A percentile compares a stretch with the other conserved stretches of the same genome.
Conservation (phyloP, 306 rosid species). For the Spatholobus suberectus region DNA sequence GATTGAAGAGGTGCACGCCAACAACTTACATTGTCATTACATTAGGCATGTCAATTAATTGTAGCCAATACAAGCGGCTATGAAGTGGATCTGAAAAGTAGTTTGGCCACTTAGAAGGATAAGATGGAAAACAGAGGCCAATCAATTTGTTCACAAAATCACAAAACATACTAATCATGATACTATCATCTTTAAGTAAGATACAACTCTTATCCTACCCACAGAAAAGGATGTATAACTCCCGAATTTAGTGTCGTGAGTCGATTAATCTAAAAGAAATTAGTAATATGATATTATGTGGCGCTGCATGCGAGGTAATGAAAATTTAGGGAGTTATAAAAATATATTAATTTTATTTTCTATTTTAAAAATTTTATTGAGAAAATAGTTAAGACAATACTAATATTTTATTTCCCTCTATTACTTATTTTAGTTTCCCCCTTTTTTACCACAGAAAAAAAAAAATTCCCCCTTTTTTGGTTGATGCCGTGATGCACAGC, state of each 20-base stretch:
- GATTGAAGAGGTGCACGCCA: neutral
- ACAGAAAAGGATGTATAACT: constrained; percentile 17
- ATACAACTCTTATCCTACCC: neutral
- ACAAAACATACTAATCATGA: constrained; percentile 24
- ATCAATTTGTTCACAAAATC: constrained; percentile 13
- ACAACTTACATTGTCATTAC: neutral
- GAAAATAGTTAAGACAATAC: neutral
- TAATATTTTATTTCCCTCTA: neutral
- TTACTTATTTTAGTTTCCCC: no score
- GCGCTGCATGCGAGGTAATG: neutral
- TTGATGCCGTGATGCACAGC: neutral
- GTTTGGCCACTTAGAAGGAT: constrained; percentile 8
- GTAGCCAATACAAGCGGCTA: neutral
- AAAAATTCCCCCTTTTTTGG: no score
- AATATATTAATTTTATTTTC: neutral
- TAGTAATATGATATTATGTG: neutral
- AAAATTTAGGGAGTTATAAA: neutral
- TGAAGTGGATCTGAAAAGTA: neutral
- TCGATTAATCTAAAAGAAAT: neutral
- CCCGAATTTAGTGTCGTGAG: neutral
- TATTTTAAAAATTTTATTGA: neutral
- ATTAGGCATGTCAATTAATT: constrained; percentile 2
- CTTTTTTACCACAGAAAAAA: no score
- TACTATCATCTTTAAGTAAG: constrained; percentile 1
- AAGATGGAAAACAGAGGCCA: constrained; percentile 33